Base-by-base conservation (phyloP, 2,329 filamentous ascomycete species). In the Pseudopithomyces maydicus region DNA sequence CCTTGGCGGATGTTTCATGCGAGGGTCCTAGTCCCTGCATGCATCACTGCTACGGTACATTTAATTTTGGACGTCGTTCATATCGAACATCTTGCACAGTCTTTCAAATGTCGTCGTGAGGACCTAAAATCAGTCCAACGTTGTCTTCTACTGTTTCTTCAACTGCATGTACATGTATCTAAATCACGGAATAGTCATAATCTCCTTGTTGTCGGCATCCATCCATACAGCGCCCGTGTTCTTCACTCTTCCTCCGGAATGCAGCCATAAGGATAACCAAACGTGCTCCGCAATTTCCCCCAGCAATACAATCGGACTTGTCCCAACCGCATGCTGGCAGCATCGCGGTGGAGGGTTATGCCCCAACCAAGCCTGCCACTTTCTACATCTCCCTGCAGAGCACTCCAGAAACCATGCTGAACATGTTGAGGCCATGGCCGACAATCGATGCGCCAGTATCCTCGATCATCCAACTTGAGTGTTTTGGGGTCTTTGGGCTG, bases 201-300 rank as follows among this genome's bases (percentile, higher is more conserved):
- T 78, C 0, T 78, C 77, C 36, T 82, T 68, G 0, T 87, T 87
- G 1, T 82, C 81, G 0, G 82, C 85, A 73, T 88, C 91, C 50
- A 88, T 75, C 91, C 91, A 96, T 46, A 78, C 77, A 14, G 85
- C 79, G 0, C 83, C 83, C 8, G 83, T 83, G 6, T 78, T 79
- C 56, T 84, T 82, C 15, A 93, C 75, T 58, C 81, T 81, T 32
- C 88, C 82, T 54, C 85, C 81, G 65, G 88, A 94, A 0, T 87
- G 89, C 14, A 92, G 76, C 70, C 90, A 94, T 0, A 96, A 74
- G 38, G 93, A 73, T 3, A 95, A 75, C 72, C 92, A 96, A 33
- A 91, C 81, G 66, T 96, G 88, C 52, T 86, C 83, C 0, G 86
- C 85, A 0, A 91, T 78, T 59, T 88, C 84, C 0, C 92, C 88